phyloP scores from a whole-genome alignment of 2,329 filamentous ascomycete genomes.

The Lojkania enalia region DNA sequence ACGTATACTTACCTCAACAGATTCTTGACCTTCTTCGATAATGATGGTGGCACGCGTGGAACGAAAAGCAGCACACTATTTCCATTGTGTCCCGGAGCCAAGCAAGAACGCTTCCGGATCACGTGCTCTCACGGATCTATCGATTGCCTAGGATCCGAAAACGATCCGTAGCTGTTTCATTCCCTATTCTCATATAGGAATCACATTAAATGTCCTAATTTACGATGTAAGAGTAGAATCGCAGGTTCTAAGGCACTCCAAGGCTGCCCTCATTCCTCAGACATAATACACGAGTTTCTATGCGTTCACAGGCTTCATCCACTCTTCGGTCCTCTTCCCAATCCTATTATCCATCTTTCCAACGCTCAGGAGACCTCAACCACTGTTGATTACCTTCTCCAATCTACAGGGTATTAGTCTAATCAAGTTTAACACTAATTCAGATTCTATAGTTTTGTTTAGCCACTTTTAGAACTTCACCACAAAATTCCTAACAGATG shows the following conservation, averaged over 20 bases:
- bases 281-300: constrained; percentile 44
- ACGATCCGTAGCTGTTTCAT: not conserved
- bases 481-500: constrained; percentile 31
- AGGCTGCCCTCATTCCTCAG: constrained; percentile 1
- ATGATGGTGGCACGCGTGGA: no score
- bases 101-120: no score
- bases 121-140: not conserved
- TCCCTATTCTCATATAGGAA: not conserved
- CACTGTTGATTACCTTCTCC: constrained; percentile 17
- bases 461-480: constrained; percentile 45
- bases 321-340: constrained; percentile 26
- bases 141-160: not conserved
- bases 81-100: no score
- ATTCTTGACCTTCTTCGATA: no score
- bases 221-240: not conserved
- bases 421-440: constrained; percentile 34
- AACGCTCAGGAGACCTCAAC: not conserved
- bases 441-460: constrained; percentile 16
- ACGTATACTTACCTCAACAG: no score
- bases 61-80: no score
- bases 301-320: constrained; percentile 47
- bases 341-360: constrained; percentile 14
- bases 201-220: not conserved
- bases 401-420: constrained; percentile 31
- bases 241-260: no score